Conservation (phyloP, 2,329 filamentous ascomycete species). For the Cordyceps militaris region DNA sequence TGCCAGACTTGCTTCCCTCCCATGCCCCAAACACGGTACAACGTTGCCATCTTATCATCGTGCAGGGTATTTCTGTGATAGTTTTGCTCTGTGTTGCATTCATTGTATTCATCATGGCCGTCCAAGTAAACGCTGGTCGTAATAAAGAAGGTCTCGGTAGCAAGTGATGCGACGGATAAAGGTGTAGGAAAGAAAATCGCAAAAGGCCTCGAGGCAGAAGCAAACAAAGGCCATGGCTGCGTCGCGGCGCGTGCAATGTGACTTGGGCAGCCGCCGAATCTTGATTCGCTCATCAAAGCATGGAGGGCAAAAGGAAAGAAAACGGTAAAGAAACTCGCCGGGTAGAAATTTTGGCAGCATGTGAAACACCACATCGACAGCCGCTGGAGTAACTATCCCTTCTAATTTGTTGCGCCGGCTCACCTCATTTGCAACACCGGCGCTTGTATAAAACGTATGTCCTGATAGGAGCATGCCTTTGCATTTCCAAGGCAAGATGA, state of each 20-base stretch:
- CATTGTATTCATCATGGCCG: slow-evolving; percentile 11
- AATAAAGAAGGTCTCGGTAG: not conserved
- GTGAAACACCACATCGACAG: not conserved
- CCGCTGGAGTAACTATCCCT: not conserved
- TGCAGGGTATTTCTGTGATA: slow-evolving; percentile 10
- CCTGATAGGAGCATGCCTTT: not conserved
- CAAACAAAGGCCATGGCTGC: not conserved
- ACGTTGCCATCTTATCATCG: slow-evolving; percentile 6
- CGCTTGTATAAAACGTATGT: slow-evolving; percentile 10
- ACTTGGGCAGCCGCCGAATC: not conserved
- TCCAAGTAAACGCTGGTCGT: slow-evolving; percentile 7
- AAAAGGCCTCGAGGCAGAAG: not conserved
- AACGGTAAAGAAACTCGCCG: not conserved
- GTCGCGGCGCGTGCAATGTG: not conserved
- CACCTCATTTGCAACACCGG: not conserved
- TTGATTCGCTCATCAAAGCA: not conserved
- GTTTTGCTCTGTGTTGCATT: slow-evolving; percentile 14
- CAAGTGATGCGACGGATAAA: not conserved
- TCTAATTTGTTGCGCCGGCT: not conserved
- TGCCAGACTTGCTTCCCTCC: slow-evolving; percentile 4
- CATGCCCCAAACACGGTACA: slow-evolving; percentile 7
- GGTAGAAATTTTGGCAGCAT: not conserved
- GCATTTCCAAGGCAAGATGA: slow-evolving; percentile 1
- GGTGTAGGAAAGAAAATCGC: not conserved
- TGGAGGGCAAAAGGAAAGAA: not conserved